Base-by-base conservation (phyloP, 1,139 yeast genomes). In the Geotrichum siamense region DNA sequence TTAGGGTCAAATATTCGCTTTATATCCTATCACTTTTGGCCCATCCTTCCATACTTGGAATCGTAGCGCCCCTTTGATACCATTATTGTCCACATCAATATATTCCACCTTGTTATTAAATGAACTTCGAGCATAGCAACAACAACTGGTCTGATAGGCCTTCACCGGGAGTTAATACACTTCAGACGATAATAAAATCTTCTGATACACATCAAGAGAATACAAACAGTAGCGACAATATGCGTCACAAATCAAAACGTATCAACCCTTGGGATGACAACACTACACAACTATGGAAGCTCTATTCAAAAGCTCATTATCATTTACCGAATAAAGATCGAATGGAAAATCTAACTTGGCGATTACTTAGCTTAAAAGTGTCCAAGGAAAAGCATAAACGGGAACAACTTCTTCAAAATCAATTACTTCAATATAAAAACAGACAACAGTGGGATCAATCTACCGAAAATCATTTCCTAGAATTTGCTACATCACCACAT, bases 341-440 rank as follows among this genome's bases (percentile, higher is more conserved):
- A 39, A 80, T 85, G 79, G 86, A 82, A 58, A 85, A 85, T 59
- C 64, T 85, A 42, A 79, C 93, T 10, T 85, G 95, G 95, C 65
- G 95, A 51, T 74, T 86, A 77, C 81, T 85, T 87, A 75, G 72
- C 42, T 67, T 82, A 56, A 74, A 75, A 51, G 44, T 27, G 8
- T 32, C 37, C 22, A 33, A 25, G 3, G 35, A 35, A 21, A 20
- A 20, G n/a, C 29, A 26, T 15, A 39, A 31, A 26, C 27, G 12
- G 13, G 26, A 23, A 23, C 19, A 30, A 17, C 9, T 8, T 27
- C 39, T 44, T 40, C 38, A 25, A 28, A 30, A 26, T 19, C 38
- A 26, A 28, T 38, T 25, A 28, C 34, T 21, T 16, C 36, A 21
- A 23, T 23, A 46, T 43, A 29, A 13, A 36, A 10, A 26, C 13